Evolutionary conservation across 768 basidiomycete species (phyloP).

Genomic region (Thelephora ganbajun): DNA sequence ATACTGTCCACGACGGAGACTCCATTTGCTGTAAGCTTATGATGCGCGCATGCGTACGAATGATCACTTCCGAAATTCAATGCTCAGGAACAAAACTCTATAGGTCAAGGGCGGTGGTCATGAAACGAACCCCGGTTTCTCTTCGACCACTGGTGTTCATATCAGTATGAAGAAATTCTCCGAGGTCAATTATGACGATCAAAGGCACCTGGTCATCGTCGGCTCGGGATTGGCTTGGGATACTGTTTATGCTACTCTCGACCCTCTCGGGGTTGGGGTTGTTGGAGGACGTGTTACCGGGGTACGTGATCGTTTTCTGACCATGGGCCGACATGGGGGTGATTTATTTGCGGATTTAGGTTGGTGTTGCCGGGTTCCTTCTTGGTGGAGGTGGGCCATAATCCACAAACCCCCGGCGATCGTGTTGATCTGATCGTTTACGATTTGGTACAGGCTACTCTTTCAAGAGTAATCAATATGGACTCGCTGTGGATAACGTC

Average conservation of each 20-base stretch:
- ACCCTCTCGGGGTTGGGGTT: slow-evolving; percentile 34
- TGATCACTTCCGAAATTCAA: neutral
- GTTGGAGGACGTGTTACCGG: slow-evolving; percentile 46
- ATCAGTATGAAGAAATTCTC: slow-evolving; percentile 20
- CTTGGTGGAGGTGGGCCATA: slow-evolving; percentile 36
- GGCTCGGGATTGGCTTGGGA: slow-evolving; percentile 46
- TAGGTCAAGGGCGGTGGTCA: slow-evolving; percentile 25
- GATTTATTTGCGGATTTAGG: neutral
- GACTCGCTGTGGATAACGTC: slow-evolving; percentile 41
- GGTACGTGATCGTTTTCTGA: slow-evolving; percentile 26
- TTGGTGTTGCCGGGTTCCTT: slow-evolving; percentile 17
- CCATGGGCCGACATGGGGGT: neutral
- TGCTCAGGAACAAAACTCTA: neutral
- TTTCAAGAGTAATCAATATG: slow-evolving; percentile 47
- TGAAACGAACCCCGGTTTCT: slow-evolving; percentile 19
- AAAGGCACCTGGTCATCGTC: slow-evolving; percentile 11
- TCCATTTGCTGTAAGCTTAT: slow-evolving; percentile 36
- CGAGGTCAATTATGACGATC: slow-evolving; percentile 12
- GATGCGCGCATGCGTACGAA: neutral
- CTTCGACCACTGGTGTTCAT: slow-evolving; percentile 21
- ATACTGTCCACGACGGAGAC: slow-evolving; percentile 30
- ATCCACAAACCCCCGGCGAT: neutral
- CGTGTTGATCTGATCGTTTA: neutral
- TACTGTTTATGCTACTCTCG: slow-evolving; percentile 43
- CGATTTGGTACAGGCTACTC: slow-evolving; percentile 34